These are phyloP conservation scores for Thuja plicata DNA, from an alignment of 83 land plant genomes.

Conservation along the genomic window DNA sequence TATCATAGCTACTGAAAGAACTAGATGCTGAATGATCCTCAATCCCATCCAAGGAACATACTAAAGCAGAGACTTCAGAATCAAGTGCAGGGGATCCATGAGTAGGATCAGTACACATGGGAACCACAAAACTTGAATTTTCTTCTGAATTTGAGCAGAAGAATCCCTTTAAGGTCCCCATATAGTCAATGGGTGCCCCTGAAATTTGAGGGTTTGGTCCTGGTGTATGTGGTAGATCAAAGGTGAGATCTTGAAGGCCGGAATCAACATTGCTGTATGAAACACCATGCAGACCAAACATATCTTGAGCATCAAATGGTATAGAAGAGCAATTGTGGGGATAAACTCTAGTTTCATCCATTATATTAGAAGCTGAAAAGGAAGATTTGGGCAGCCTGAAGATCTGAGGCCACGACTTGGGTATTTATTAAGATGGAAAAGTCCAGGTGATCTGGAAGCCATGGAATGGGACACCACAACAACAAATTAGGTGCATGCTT, in stretches of 20 bases:
- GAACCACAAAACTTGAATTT: too few species aligned
- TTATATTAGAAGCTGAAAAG: neutral
- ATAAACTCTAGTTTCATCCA: neutral
- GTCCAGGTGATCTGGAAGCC: neutral
- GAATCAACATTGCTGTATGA: neutral
- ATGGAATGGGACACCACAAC: neutral
- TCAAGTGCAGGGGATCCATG: too few species aligned
- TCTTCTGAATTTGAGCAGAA: too few species aligned
- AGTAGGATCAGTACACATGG: too few species aligned
- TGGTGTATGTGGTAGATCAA: neutral
- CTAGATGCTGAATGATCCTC: neutral
- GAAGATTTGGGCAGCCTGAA: neutral
- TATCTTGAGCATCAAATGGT: neutral
- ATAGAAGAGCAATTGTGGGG: neutral
- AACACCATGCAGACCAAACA: neutral
- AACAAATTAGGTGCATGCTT: too few species aligned
- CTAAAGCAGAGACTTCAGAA: too few species aligned
- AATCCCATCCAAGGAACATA: neutral
- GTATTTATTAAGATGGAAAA: neutral
- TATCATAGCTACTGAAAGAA: neutral
- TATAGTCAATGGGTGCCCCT: too few species aligned
- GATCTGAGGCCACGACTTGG: neutral
- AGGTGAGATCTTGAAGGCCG: neutral
- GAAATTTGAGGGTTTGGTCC: neutral
- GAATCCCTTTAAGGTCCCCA: too few species aligned